Conservation (phyloP, 2,329 filamentous ascomycete species). For the Fusarium phyllophilum region DNA sequence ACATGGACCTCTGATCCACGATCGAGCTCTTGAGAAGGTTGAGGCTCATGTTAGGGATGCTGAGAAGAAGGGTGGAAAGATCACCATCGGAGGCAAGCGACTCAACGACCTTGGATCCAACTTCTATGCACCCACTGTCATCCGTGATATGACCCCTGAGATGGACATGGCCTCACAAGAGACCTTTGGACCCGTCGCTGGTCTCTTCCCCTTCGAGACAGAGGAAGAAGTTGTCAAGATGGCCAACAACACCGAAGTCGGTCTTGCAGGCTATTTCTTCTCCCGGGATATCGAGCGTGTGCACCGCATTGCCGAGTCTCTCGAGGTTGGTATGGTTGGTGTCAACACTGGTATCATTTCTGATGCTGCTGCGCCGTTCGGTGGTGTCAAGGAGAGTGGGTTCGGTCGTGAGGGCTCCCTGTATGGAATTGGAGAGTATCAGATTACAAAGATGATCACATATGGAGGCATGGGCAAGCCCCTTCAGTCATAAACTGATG, state of each 20-base stretch:
- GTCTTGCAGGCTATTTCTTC: constrained; percentile 95
- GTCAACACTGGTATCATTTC: constrained; percentile 79
- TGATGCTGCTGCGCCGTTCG: constrained; percentile 71
- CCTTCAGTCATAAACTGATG: constrained; percentile 52
- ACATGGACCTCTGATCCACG: constrained; percentile 87
- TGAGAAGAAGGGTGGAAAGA: constrained; percentile 77
- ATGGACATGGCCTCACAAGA: constrained; percentile 90
- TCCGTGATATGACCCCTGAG: constrained; percentile 84
- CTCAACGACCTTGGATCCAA: constrained; percentile 80
- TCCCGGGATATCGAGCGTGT: constrained; percentile 70
- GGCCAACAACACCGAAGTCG: constrained; percentile 86
- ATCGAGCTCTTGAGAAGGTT: constrained; percentile 82
- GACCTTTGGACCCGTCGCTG: constrained; percentile 95
- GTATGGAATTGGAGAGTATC: constrained; percentile 82
- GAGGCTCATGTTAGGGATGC: constrained; percentile 84
- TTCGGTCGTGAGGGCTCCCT: constrained; percentile 82
- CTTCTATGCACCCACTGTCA: constrained; percentile 91
- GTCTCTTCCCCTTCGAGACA: constrained; percentile 86
- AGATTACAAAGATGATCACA: constrained; percentile 73
- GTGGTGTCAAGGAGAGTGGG: constrained; percentile 84
- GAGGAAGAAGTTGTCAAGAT: constrained; percentile 88
- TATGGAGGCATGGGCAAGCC: constrained; percentile 65
- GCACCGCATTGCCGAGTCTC: constrained; percentile 70
- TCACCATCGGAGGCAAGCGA: constrained; percentile 79
- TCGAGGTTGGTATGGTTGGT: constrained; percentile 90